Evolutionary conservation across 2,329 filamentous ascomycete genomes (phyloP).

Genomic region (Xylariomycetidae sp.): DNA sequence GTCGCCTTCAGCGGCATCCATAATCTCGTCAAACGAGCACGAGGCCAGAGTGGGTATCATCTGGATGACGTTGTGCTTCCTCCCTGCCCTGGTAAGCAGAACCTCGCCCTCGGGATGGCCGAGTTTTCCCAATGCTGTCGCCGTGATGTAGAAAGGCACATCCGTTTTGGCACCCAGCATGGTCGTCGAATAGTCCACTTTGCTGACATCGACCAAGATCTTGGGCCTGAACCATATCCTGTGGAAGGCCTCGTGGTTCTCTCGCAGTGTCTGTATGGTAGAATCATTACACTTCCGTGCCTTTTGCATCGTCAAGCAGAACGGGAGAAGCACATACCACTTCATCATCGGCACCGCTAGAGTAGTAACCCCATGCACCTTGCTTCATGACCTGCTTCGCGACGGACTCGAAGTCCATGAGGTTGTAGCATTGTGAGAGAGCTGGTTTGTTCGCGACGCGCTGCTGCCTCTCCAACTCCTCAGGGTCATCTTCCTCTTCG

Average conservation of each 20-base stretch:
- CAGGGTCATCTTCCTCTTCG: slow-evolving; percentile 62
- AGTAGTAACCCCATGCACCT: slow-evolving; percentile 97
- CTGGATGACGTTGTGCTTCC: slow-evolving; percentile 85
- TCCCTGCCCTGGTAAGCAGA: slow-evolving; percentile 76
- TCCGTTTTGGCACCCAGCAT: slow-evolving; percentile 86
- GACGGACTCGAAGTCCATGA: slow-evolving; percentile 94
- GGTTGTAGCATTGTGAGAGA: slow-evolving; percentile 84
- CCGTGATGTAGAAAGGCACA: slow-evolving; percentile 94
- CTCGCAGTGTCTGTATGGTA: slow-evolving; percentile 69
- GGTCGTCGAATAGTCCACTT: slow-evolving; percentile 80
- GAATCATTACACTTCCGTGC: not conserved
- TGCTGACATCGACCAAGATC: slow-evolving; percentile 83
- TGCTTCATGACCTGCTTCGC: slow-evolving; percentile 91
- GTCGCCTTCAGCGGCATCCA: slow-evolving; percentile 73
- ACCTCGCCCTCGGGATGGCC: slow-evolving; percentile 94
- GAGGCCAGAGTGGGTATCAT: slow-evolving; percentile 98
- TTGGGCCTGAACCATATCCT: slow-evolving; percentile 95
- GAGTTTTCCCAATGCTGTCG: slow-evolving; percentile 91
- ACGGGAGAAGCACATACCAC: slow-evolving; percentile 61
- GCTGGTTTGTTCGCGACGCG: slow-evolving; percentile 71
- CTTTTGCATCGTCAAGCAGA: no score
- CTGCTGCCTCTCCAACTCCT: slow-evolving; percentile 68
- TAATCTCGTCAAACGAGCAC: slow-evolving; percentile 95
- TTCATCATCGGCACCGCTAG: slow-evolving; percentile 84
- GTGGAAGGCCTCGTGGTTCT: slow-evolving; percentile 95